These are phyloP conservation scores for Boletales sp. DNA, from an alignment of 768 basidiomycete genomes.

Conservation along the genomic window DNA sequence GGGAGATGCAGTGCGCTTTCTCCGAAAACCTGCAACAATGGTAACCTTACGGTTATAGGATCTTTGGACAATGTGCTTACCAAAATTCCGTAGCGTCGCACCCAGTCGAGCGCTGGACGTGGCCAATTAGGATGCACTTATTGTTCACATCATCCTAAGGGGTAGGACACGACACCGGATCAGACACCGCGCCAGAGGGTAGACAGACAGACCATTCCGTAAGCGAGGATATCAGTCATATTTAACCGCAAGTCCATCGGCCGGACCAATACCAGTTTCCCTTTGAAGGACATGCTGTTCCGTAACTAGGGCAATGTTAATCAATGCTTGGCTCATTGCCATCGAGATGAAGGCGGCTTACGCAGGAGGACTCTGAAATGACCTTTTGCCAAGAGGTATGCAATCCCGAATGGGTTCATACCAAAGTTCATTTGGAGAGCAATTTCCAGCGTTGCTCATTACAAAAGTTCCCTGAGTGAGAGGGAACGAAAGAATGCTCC, in stretches of 20 bases:
- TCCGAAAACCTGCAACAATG: constrained; percentile 11
- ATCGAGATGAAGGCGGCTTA: constrained; percentile 5
- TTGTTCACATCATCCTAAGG: constrained; percentile 1
- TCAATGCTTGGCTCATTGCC: not conserved
- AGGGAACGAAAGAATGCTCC: constrained; percentile 8
- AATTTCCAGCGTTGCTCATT: constrained; percentile 9
- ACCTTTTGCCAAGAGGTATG: constrained; percentile 4
- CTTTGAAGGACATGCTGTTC: constrained; percentile 5
- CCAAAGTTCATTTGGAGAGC: constrained; percentile 14
- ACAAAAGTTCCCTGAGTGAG: constrained; percentile 4
- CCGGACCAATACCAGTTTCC: constrained; percentile 17
- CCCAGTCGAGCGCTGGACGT: not conserved
- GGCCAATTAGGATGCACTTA: constrained; percentile 1
- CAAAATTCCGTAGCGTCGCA: constrained; percentile 10
- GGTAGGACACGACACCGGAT: constrained; percentile 5
- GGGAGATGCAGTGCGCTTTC: constrained; percentile 10
- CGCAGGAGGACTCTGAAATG: constrained; percentile 7
- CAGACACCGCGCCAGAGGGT: constrained; percentile 3
- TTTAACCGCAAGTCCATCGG: not conserved
- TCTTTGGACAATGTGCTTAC: not conserved
- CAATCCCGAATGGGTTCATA: constrained; percentile 9
- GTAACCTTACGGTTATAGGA: not conserved
- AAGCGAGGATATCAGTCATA: not conserved
- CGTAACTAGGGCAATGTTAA: constrained; percentile 4
- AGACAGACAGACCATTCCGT: constrained; percentile 14